Conservation (phyloP, 768 basidiomycete genomes). For the Hydnomerulius pinastri region DNA sequence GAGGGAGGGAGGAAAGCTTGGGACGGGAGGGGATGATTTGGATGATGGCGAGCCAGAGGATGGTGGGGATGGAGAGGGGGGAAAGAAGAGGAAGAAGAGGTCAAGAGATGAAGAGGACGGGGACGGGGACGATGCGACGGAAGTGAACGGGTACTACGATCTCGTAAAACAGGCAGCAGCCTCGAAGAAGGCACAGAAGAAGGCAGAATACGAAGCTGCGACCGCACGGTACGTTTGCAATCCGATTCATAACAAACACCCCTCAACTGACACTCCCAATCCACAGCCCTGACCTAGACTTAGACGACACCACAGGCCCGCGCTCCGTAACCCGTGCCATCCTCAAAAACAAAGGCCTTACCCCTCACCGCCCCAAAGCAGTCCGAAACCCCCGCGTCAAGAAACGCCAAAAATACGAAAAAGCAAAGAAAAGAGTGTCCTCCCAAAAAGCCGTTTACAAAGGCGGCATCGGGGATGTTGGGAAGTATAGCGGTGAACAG, state of each 20-base stretch:
- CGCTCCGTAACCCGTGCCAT: constrained; percentile 90
- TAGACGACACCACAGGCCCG: constrained; percentile 63
- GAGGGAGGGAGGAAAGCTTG: constrained; percentile 34
- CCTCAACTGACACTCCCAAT: too few species aligned
- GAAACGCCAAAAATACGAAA: constrained; percentile 90
- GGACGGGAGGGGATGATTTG: constrained; percentile 66
- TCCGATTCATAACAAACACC: too few species aligned
- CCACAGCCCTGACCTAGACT: constrained; percentile 32
- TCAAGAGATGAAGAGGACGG: constrained; percentile 39
- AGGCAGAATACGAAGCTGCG: constrained; percentile 74
- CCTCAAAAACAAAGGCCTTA: constrained; percentile 91
- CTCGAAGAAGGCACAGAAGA: constrained; percentile 76
- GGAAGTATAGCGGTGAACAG: constrained; percentile 88
- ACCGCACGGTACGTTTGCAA: constrained; percentile 62
- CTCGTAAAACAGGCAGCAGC: constrained; percentile 76
- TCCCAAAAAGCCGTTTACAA: constrained; percentile 94
- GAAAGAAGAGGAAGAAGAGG: constrained; percentile 41
- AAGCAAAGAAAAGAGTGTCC: constrained; percentile 89
- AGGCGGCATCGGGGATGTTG: constrained; percentile 73
- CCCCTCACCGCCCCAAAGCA: constrained; percentile 83
- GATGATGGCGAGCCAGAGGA: constrained; percentile 55
- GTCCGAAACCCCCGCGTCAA: constrained; percentile 98
- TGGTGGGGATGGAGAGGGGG: constrained; percentile 29
- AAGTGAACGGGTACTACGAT: constrained; percentile 84
- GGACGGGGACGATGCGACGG: constrained; percentile 46